Conservation (phyloP, 176 grass and related monocot species). For the Calamus simplicifolius region DNA sequence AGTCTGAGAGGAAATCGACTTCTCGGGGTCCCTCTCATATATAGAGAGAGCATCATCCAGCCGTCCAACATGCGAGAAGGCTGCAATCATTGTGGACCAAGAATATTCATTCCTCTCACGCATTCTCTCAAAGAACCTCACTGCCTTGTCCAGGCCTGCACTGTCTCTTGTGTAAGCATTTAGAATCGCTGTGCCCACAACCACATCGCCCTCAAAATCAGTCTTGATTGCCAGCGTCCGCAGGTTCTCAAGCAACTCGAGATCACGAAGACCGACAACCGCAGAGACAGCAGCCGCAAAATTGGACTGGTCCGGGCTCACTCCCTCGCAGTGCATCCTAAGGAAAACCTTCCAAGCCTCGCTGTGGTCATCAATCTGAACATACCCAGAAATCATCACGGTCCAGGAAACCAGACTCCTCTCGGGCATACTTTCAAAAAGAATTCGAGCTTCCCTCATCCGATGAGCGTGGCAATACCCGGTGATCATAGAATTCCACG, state of each 20-base stretch:
- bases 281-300: constrained; percentile 39
- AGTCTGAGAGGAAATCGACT: constrained; percentile 40
- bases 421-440: constrained; percentile 43
- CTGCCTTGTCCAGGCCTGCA: constrained; percentile 24
- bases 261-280: constrained; percentile 20
- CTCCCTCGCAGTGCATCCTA: constrained; percentile 38
- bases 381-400: constrained; percentile 65
- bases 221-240: constrained; percentile 38
- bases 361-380: constrained; percentile 31
- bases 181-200: constrained; percentile 41
- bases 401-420: constrained; percentile 49
- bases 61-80: constrained; percentile 28
- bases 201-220: constrained; percentile 46
- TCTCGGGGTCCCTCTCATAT: constrained; percentile 43
- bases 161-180: constrained; percentile 47
- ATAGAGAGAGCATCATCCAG: constrained; percentile 42
- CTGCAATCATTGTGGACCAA: constrained; percentile 62
- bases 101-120: constrained; percentile 52
- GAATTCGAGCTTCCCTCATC: constrained; percentile 31
- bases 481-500: constrained; percentile 65
- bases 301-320: constrained; percentile 39
- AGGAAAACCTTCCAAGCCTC: constrained; percentile 40
- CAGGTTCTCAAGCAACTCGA: constrained; percentile 33
- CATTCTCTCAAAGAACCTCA: constrained; percentile 55
- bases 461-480: constrained; percentile 48